Conservation (phyloP, 1,284 basidiomycete species). For the Flammula alnicola region DNA sequence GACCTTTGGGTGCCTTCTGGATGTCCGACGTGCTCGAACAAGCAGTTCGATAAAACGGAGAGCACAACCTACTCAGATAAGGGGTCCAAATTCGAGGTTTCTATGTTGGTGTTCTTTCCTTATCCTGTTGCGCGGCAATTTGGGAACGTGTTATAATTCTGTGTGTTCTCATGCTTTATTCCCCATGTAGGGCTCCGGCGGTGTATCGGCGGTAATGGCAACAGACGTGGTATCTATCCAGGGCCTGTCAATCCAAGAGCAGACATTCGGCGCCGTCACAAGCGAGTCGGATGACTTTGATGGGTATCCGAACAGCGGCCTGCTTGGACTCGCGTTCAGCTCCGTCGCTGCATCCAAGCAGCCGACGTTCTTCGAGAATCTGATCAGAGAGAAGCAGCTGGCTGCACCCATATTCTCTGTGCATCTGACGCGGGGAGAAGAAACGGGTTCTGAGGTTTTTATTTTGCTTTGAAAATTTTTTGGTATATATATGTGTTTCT, state of each 20-base stretch:
- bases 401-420: conserved; percentile 58
- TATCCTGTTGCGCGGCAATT: background rate
- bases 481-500: no score
- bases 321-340: conserved; percentile 64
- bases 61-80: conserved; percentile 47
- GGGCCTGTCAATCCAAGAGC: conserved; percentile 45
- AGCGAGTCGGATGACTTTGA: conserved; percentile 48
- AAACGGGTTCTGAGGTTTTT: conserved; percentile 52
- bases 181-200: conserved; percentile 60
- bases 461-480: background rate
- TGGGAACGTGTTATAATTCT: background rate
- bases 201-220: conserved; percentile 49
- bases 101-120: conserved; percentile 54
- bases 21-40: conserved; percentile 44
- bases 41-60: conserved; percentile 39
- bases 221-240: conserved; percentile 54
- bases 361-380: conserved; percentile 67
- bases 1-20: conserved; percentile 57
- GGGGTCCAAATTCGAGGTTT: conserved; percentile 45
- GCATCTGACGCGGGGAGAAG: conserved; percentile 51
- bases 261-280: conserved; percentile 53
- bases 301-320: conserved; percentile 52
- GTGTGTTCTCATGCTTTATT: no score
- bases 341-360: conserved; percentile 48
- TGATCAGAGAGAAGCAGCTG: conserved; percentile 49